Percentiles rank a stretch among this genome's conserved stretches.
These are phyloP conservation scores for Cajanus cajan DNA, from an alignment of 306 rosid genomes.

Conservation along the genomic window DNA sequence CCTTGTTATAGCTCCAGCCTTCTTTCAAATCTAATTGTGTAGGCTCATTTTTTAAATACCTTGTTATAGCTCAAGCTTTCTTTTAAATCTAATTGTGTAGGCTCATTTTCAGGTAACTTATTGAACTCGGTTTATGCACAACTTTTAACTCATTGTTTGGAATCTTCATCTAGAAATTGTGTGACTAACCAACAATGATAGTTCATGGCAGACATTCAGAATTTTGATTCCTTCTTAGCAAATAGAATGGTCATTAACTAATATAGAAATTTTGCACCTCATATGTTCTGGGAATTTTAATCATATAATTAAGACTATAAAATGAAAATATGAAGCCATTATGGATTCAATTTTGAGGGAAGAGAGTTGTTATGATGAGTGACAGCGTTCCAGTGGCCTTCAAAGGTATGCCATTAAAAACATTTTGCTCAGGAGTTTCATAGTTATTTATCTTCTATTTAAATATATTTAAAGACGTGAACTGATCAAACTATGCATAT, in stretches of 20 bases:
- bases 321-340: neutral
- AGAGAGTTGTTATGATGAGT: neutral
- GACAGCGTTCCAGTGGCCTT: neutral
- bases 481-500: conserved; percentile 2
- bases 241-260: neutral
- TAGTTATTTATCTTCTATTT: neutral
- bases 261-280: neutral
- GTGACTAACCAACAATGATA: conserved; percentile 18
- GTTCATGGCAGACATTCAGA: conserved; percentile 9
- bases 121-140: conserved; percentile 15
- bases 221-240: conserved; percentile 5
- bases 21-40: conserved; percentile 24
- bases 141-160: conserved; percentile 8
- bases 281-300: neutral
- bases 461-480: neutral
- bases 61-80: conserved; percentile 30
- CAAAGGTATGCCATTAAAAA: neutral
- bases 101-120: conserved; percentile 32
- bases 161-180: conserved; percentile 22
- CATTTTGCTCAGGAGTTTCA: neutral
- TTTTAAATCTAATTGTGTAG: conserved; percentile 25
- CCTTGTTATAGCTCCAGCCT: conserved; percentile 28
- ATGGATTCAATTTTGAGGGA: neutral
- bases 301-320: neutral
- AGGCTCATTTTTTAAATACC: conserved; percentile 25